Evolutionary conservation across 2,329 filamentous ascomycete genomes (phyloP).

Genomic region (Geoglossum cookeanum): DNA sequence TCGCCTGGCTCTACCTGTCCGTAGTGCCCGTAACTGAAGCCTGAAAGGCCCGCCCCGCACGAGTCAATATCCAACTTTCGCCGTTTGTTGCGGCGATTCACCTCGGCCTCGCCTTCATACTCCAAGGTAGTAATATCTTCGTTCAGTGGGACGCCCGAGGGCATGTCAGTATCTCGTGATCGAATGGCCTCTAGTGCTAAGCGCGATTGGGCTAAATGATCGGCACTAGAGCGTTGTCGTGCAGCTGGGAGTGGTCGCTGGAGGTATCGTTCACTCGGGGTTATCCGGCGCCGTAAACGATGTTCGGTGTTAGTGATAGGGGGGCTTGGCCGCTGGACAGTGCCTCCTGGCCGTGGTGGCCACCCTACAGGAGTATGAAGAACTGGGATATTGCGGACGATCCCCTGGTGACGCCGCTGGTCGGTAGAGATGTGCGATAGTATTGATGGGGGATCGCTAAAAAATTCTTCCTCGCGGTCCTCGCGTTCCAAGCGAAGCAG

Average conservation of each 20-base stretch:
- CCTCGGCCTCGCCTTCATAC: slow-evolving; percentile 2
- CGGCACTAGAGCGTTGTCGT: neutral
- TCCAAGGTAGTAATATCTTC: neutral
- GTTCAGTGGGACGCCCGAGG: neutral
- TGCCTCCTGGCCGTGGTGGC: neutral
- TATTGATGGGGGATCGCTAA: neutral
- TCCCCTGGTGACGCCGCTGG: neutral
- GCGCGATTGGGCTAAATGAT: neutral
- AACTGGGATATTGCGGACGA: neutral
- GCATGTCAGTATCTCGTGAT: neutral
- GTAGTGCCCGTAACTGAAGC: slow-evolving; percentile 52
- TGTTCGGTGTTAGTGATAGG: neutral
- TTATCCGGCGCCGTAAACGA: neutral
- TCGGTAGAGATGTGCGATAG: neutral
- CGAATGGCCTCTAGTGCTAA: neutral
- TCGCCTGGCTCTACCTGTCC: slow-evolving; percentile 72
- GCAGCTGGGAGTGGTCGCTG: neutral
- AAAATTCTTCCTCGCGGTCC: neutral
- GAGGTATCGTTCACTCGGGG: neutral
- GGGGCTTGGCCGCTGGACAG: neutral
- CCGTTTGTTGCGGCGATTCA: slow-evolving; percentile 2
- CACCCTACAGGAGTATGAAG: neutral
- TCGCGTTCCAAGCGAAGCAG: neutral
- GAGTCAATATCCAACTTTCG: slow-evolving; percentile 44
- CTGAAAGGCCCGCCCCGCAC: slow-evolving; percentile 18